Base-by-base conservation (phyloP, 352 stramenopile genomes). In the Globisporangium heterothallicum region DNA sequence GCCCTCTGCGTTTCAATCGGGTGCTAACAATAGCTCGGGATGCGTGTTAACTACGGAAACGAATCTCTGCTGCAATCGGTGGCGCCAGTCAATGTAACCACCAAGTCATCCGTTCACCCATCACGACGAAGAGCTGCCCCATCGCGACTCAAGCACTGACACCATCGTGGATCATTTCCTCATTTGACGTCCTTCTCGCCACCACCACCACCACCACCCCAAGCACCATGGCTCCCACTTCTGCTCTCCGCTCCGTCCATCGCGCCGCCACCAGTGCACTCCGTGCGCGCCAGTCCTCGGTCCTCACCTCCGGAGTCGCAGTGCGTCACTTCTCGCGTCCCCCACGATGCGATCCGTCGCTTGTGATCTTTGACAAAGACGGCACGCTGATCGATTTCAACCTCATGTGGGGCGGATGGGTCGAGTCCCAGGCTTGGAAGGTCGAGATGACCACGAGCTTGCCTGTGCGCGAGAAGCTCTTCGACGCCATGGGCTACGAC, bases 311-410 rank as follows among this genome's bases (percentile, higher is more conserved):
- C n/a, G 25, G 21, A 4, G 27, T 42, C 27, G 60, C 24, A 41
- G 16, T 53, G 30, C 38, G 30, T 13, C 42, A 36, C 12, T 36
- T 48, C 24, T 53, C 59, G 18, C 46, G 44, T 6, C 42, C 34
- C 6, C 61, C 62, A 14, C 72, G 72, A 9, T 84, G 72, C 59
- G 64, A 71, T 25, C 82, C 79, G 14, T 68, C 75, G 44, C 83
- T 95, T 27, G 84, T 95, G 40, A 72, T 95, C 38, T 95, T 95
- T 38, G 83, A 95, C 65, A 95, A 95, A 67, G 84, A 95, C 54
- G 84, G 84, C 57, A 95, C 84, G 53, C 79, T 95, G 46, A 94
- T 95, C 54, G 84, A 95, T 61, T 95, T 95, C 53, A 92, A 89
- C 52, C 72, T 88, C 66, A 95, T 93, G 84, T 95, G 84, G 84